phyloP scores from a whole-genome alignment of 1,284 basidiomycete genomes.

The Termitomyces sp. region DNA sequence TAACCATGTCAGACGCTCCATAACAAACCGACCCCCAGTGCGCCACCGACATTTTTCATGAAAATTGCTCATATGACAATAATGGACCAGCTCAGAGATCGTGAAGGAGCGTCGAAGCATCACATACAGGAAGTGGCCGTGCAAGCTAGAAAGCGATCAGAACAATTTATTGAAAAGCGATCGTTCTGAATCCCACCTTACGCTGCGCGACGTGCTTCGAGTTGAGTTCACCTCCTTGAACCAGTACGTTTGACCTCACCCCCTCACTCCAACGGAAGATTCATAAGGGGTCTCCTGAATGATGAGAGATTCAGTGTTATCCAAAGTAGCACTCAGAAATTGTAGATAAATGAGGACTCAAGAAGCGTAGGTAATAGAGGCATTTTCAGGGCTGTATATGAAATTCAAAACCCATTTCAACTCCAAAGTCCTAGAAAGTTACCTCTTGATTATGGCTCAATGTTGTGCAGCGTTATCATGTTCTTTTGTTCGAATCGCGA shows the following conservation, averaged over 20 bases:
- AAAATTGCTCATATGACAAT: conserved; percentile 38
- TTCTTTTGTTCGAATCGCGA: neutral
- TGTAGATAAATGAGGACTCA: conserved; percentile 23
- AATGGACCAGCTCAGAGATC: conserved; percentile 27
- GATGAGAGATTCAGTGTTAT: conserved; percentile 22
- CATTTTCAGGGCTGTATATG: conserved; percentile 16
- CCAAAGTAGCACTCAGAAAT: conserved; percentile 16
- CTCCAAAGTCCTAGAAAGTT: neutral
- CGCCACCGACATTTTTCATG: conserved; percentile 32
- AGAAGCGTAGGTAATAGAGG: conserved; percentile 25
- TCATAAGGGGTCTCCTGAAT: conserved; percentile 31
- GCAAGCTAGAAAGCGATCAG: conserved; percentile 35
- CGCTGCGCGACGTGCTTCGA: conserved; percentile 17
- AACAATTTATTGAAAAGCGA: conserved; percentile 36
- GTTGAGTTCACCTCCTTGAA: conserved; percentile 5
- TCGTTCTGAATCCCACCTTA: conserved; percentile 25
- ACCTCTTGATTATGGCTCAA: neutral
- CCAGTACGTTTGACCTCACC: neutral
- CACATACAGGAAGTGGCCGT: conserved; percentile 24
- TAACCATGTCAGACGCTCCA: conserved; percentile 1
- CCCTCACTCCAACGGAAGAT: conserved; percentile 24
- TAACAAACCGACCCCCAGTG: conserved; percentile 27
- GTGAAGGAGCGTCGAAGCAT: neutral
- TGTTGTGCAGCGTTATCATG: neutral
- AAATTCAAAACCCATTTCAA: neutral